Evolutionary conservation across 805 yeast genomes (phyloP), one percentile per base, ranked within the genome.

Genomic region (Cyberlindnera suaveolens): DNA sequence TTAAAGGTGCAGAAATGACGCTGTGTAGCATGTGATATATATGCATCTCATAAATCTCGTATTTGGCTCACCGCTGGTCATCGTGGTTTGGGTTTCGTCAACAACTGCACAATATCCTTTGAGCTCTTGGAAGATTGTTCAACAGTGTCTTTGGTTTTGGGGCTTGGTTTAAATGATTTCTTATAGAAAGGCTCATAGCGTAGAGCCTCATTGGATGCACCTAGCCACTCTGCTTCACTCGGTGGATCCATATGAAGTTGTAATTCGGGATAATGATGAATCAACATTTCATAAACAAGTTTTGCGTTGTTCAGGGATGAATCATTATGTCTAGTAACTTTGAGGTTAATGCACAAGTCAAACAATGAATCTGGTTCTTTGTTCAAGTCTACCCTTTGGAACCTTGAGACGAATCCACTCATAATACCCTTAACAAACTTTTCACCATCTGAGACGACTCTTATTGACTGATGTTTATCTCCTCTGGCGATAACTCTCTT

Each of bases 401-500:
- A 86, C 44, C 93, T 65, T 6, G 70, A 68, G 36, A 85, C 67
- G 55, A 91, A 90, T 0, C 90, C 88, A 29, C 66, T 66, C 86
- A 91, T 78, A 23, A 93, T 82, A 16, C 70, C 73, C 30, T 68
- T 63, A 0, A 86, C 80, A 41, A 71, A 67, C 16, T 63, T 61
- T 9, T 82, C 79, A 30, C 40, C 40, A 43, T 74, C 70, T 3
- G 63, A 54, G 0, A 56, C 59, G 4, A 68, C 70, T 49, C 82
- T 79, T 31, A 93, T 85, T 3, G 90, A 78, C 60, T 85, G 96
- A 60, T 93, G 99, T 49, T 85, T 83, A 56, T 89, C 89, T 3
- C 96, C 97, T 52, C 99, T 72, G 3, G 58, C 56, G 6, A 70
- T 38, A 0, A 91, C 83, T 43, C 97, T 70, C 0, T 66, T 60